Evolutionary conservation across 2,329 filamentous ascomycete species (phyloP), one percentile per base, ranked within the genome.

Genomic region (Lojkania enalia): DNA sequence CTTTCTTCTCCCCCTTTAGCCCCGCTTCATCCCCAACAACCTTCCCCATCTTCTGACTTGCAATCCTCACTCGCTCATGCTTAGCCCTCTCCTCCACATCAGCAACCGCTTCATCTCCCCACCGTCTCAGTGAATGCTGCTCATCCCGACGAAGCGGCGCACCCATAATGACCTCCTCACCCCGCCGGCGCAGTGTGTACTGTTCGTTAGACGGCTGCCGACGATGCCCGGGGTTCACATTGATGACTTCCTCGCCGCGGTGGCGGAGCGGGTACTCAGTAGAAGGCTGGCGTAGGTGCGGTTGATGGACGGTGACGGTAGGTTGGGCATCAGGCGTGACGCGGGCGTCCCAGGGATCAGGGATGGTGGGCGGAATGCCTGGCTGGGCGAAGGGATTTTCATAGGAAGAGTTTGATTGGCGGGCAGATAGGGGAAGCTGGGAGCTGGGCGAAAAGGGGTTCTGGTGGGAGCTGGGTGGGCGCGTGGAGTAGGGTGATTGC

Each of bases 351-450:
- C 44, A 48, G 5, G 39, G 32, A 19, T 48, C 44, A 37, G 2
- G 32, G 14, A 3, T 13, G 7, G 33, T 12, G 2, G 44, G 46
- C 3, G 48, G 46, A 2, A 50, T 43, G 5, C 49, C 20, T 4
- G 35, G 29, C n/a, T 31, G 25, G 2, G 37, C 38, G n/a, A 46
- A 46, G 7, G 60, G 55, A 23, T 51, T 51, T 2, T 58, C 57
- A n/a, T 42, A 47, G 5, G 50, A 35, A 13, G 51, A 54, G 1
- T 58, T 60, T 5, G 57, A 41, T 14, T 56, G 55, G 12, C 58
- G 57, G 2, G 61, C 53, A 9, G 60, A 61, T 11, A 54, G 44
- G 15, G 54, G 55, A 7, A 53, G 55, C 6, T 46, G 21, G 31
- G 41, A 48, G 25, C 39, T 39, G 35, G 61, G 15, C 20, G 58